A percentile compares a stretch with the other conserved stretches of the same genome.
Evolutionary conservation across 2,329 filamentous ascomycete genomes (phyloP).

Genomic region (Alternaria triticimaculans): DNA sequence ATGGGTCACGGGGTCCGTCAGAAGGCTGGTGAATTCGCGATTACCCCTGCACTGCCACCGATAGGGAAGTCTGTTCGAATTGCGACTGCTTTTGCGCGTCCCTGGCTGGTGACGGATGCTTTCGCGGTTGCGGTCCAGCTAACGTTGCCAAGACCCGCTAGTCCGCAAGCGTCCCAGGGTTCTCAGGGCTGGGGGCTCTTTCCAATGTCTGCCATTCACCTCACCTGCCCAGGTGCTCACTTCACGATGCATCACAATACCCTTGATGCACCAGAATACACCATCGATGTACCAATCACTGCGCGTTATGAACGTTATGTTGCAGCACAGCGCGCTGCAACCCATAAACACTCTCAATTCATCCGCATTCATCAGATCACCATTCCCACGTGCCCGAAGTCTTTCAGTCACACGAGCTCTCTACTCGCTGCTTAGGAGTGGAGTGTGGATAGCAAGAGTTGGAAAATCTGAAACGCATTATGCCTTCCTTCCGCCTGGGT

Average conservation of each 20-base stretch:
- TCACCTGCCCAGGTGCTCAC: not conserved
- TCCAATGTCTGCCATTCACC: conserved; percentile 2
- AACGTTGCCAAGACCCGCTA: conserved; percentile 25
- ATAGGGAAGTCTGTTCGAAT: conserved; percentile 13
- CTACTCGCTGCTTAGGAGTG: not conserved
- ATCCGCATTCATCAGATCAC: not conserved
- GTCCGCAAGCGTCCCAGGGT: not conserved
- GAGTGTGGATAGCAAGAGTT: not conserved
- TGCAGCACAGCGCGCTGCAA: not conserved
- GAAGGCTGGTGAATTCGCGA: conserved; percentile 2
- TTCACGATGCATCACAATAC: not conserved
- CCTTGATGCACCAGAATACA: not conserved
- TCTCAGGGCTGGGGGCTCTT: not conserved
- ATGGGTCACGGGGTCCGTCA: conserved; percentile 4
- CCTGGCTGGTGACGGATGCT: conserved; percentile 30
- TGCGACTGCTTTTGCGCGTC: conserved; percentile 32
- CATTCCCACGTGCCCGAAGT: not conserved
- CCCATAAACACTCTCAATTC: not conserved
- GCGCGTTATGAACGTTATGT: not conserved
- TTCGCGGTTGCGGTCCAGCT: conserved; percentile 29
- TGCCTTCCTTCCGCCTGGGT: not conserved
- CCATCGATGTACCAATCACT: not conserved
- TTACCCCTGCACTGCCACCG: conserved; percentile 7
- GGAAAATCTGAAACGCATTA: not conserved
- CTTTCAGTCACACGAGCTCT: not conserved